Evolutionary conservation across 2,329 filamentous ascomycete genomes (phyloP), one percentile per base, ranked within the genome.

Genomic region (Hypoxylon sp.): DNA sequence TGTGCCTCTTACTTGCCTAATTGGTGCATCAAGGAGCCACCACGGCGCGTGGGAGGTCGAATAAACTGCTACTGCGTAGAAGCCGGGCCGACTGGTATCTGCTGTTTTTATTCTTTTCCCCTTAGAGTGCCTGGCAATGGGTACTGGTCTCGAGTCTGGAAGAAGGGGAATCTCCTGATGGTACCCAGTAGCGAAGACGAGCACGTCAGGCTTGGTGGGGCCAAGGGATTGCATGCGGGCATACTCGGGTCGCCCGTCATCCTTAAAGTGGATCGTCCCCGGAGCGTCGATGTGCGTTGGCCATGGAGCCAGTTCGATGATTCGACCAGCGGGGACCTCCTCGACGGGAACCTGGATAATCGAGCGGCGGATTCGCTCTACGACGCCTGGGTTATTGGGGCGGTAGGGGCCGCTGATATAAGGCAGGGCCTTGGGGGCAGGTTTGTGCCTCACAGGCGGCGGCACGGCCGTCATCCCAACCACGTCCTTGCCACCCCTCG

Each of bases 131-230:
- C 11, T 5, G 58, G 58, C 8, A 44, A 9, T 9, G 81, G 75
- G 6, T 84, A 82, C 1, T 74, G 78, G 0, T 84, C 82, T 0
- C 70, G 69, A 14, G 75, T 70, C 4, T 46, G 56, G 40, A 84
- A 70, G 66, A 83, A 84, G 0, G 68, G 70, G 46, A 84, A 82
- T 2, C n/a, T 72, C 70, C 24, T 78, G 77, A 0, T 71, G 71
- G 68, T 84, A 85, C 0, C 83, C 83, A 0, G 83, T 85, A 1
- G 79, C 79, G 48, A 82, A 78, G 7, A 85, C 71, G 1, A 84
- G 69, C 0, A 84, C 70, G 61, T 84, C 81, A 0, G 82, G 58
- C n/a, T 54, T 61, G 8, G 50, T 61, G 16, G 58, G 58, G 2
- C 50, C 42, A 6, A 61, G 36, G 7, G 45, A 45, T 16, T 49